Conservation (phyloP, 352 stramenopile species). For the Phytophthora ramorum region DNA sequence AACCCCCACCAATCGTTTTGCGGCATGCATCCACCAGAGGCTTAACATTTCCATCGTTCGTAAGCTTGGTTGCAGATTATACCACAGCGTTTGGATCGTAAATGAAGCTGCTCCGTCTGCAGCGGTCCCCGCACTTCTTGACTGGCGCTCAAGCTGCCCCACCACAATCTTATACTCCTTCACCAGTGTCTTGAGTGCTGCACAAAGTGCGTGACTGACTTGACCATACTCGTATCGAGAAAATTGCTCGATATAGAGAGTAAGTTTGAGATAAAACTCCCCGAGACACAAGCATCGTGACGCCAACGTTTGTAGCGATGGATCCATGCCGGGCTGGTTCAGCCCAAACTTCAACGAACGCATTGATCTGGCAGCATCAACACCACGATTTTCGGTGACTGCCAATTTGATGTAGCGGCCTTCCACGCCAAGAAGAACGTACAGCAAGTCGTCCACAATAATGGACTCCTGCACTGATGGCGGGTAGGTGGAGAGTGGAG, state of each 20-base stretch:
- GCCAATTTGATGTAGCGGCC: slow-evolving; percentile 84
- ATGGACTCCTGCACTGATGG: slow-evolving; percentile 81
- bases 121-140: slow-evolving; percentile 35
- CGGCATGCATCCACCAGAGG: slow-evolving; percentile 79
- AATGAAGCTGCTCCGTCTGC: slow-evolving; percentile 40
- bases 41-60: slow-evolving; percentile 94
- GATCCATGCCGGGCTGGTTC: slow-evolving; percentile 82
- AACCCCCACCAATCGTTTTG: slow-evolving; percentile 86
- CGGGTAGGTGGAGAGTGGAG: slow-evolving; percentile 77
- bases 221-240: slow-evolving; percentile 93
- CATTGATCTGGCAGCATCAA: slow-evolving; percentile 34
- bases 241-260: slow-evolving; percentile 81
- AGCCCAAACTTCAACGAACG: slow-evolving; percentile 71
- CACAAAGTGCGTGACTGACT: slow-evolving; percentile 95
- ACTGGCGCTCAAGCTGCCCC: slow-evolving; percentile 88
- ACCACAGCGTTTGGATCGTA: slow-evolving; percentile 94
- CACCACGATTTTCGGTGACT: slow-evolving; percentile 48
- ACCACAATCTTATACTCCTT: slow-evolving; percentile 95
- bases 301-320: slow-evolving; percentile 75
- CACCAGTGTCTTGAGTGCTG: slow-evolving; percentile 90
- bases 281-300: slow-evolving; percentile 73
- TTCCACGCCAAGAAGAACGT: slow-evolving; percentile 81
- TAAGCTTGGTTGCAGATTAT: slow-evolving; percentile 91
- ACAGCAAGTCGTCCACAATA: slow-evolving; percentile 87
- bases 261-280: slow-evolving; percentile 82